Conservation (phyloP, 495 filamentous ascomycete genomes). For the Podospora bellae-mahoneyi region DNA sequence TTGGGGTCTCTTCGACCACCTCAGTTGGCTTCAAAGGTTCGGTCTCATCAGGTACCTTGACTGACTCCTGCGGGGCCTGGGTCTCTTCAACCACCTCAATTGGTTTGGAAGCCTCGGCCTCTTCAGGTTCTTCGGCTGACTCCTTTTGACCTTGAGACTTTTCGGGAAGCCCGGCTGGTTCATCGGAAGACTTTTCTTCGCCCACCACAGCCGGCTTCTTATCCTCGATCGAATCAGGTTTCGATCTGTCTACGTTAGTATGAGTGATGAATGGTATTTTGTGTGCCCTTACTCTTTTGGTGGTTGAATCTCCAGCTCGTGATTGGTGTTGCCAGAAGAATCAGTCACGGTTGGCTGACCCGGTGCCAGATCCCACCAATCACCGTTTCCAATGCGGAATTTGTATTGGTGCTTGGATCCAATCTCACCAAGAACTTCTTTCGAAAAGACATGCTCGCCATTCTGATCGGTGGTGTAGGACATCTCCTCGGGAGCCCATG, state of each 20-base stretch:
- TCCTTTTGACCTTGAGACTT: background rate
- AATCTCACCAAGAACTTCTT: constrained; percentile 45
- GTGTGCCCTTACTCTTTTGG: constrained; percentile 16
- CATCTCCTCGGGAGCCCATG: constrained; percentile 64
- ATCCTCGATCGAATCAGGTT: background rate
- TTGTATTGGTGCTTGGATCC: constrained; percentile 63
- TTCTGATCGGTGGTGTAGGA: constrained; percentile 41
- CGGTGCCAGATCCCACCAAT: constrained; percentile 66
- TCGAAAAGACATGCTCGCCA: constrained; percentile 43
- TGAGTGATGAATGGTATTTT: background rate
- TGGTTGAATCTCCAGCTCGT: constrained; percentile 46
- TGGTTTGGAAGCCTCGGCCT: too few relatives aligned
- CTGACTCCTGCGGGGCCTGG: too few relatives aligned
- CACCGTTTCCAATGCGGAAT: constrained; percentile 59
- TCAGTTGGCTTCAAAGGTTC: background rate
- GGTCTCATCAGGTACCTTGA: background rate
- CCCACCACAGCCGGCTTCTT: background rate
- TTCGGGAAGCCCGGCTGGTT: background rate
- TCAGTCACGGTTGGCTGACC: constrained; percentile 52
- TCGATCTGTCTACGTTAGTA: background rate
- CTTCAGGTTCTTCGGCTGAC: too few relatives aligned
- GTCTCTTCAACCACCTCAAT: background rate
- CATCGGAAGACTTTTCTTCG: background rate
- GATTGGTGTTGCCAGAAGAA: constrained; percentile 56
- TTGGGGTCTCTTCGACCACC: background rate